Conservation (phyloP, 2,329 filamentous ascomycete genomes). For the Metarhizium anisopliae region DNA sequence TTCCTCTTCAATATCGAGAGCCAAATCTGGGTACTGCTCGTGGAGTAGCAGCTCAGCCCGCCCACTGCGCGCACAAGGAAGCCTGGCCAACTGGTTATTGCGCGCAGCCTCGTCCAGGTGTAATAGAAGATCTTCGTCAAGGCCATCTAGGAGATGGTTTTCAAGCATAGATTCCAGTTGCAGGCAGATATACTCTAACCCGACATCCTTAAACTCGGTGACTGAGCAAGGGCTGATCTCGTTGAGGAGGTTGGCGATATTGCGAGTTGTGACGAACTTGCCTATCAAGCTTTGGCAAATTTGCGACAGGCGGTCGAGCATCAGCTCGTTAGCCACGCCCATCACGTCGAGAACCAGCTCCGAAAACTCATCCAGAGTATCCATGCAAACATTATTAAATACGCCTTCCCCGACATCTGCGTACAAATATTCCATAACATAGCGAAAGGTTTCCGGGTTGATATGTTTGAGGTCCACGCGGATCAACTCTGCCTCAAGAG, state of each 20-base stretch:
- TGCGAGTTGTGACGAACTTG: constrained; percentile 75
- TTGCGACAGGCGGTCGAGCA: constrained; percentile 85
- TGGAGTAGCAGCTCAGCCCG: constrained; percentile 58
- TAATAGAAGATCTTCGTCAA: constrained; percentile 73
- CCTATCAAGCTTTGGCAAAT: constrained; percentile 82
- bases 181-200: constrained; percentile 82
- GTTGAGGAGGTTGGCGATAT: constrained; percentile 78
- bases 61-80: constrained; percentile 70
- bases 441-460: constrained; percentile 59
- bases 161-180: constrained; percentile 90
- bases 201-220: constrained; percentile 76
- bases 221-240: constrained; percentile 78
- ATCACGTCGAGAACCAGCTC: constrained; percentile 89
- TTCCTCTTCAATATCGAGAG: constrained; percentile 59
- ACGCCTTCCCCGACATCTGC: constrained; percentile 71
- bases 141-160: constrained; percentile 74
- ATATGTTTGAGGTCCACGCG: constrained; percentile 79
- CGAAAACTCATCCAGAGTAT: constrained; percentile 72
- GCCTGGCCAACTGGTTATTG: constrained; percentile 69
- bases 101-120: constrained; percentile 76
- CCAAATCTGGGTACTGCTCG: constrained; percentile 54
- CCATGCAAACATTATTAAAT: constrained; percentile 66
- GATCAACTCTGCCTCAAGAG: constrained; percentile 34
- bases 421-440: constrained; percentile 76
- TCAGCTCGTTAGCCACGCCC: constrained; percentile 83